A percentile compares a stretch with the other conserved stretches of the same genome.
These are phyloP conservation scores for Inga oerstediana DNA, from an alignment of 306 rosid species.

Conservation along the genomic window DNA sequence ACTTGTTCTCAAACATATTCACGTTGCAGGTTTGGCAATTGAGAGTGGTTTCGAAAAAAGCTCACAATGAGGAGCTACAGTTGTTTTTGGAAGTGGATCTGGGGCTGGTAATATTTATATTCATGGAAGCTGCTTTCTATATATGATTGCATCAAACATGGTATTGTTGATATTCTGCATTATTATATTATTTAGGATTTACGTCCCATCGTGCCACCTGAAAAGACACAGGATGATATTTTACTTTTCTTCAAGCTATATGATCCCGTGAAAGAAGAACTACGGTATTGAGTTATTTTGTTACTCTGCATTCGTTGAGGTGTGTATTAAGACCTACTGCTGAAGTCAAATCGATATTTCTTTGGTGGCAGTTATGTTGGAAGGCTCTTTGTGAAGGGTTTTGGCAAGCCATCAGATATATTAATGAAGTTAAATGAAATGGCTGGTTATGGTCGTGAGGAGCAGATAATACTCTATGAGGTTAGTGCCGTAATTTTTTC, in stretches of 20 bases:
- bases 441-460: slow-evolving; percentile 48
- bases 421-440: slow-evolving; percentile 40
- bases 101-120: slow-evolving; percentile 59
- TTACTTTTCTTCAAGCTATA: slow-evolving; percentile 88
- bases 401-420: slow-evolving; percentile 69
- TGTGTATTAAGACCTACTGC: slow-evolving; percentile 12
- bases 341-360: slow-evolving; percentile 32
- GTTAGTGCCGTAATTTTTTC: slow-evolving; percentile 22
- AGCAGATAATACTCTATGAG: slow-evolving; percentile 48
- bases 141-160: slow-evolving; percentile 13
- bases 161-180: slow-evolving; percentile 31
- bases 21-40: slow-evolving; percentile 74
- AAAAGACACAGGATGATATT: slow-evolving; percentile 78
- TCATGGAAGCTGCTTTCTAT: slow-evolving; percentile 21
- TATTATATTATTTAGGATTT: slow-evolving; percentile 50
- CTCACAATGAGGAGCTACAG: slow-evolving; percentile 69
- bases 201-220: slow-evolving; percentile 68
- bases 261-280: slow-evolving; percentile 79
- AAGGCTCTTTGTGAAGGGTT: slow-evolving; percentile 77
- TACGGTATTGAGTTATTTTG: slow-evolving; percentile 57
- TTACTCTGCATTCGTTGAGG: slow-evolving; percentile 5
- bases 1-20: slow-evolving; percentile 17
- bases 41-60: slow-evolving; percentile 73
- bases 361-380: slow-evolving; percentile 67
- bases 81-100: slow-evolving; percentile 78